Conservation (phyloP, 1,139 yeast genomes). For the Diutina scorzettiae region DNA sequence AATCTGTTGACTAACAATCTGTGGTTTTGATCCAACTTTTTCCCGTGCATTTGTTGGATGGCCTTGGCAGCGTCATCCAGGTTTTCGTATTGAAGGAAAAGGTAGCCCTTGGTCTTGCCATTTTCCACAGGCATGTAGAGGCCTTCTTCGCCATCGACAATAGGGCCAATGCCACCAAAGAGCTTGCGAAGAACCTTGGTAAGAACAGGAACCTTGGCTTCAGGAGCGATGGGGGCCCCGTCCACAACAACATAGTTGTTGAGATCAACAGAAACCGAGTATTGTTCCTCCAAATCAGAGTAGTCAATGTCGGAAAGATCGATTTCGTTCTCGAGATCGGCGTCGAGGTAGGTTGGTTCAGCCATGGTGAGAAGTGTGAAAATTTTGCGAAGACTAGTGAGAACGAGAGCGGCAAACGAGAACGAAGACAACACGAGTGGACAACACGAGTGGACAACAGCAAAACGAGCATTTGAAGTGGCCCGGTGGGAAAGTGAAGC, state of each 20-base stretch:
- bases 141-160: slow-evolving; percentile 54
- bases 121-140: slow-evolving; percentile 73
- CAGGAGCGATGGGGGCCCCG: slow-evolving; percentile 95
- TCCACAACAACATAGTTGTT: slow-evolving; percentile 82
- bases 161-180: slow-evolving; percentile 58
- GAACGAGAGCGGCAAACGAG: too few species aligned
- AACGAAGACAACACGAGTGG: too few species aligned
- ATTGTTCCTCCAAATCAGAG: slow-evolving; percentile 76
- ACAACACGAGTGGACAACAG: too few species aligned
- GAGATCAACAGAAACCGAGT: slow-evolving; percentile 44
- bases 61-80: slow-evolving; percentile 66
- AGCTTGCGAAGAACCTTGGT: slow-evolving; percentile 78
- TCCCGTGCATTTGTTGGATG: slow-evolving; percentile 69
- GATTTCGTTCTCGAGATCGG: slow-evolving; percentile 28
- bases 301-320: slow-evolving; percentile 60
- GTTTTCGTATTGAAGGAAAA: slow-evolving; percentile 72
- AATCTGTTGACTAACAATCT: slow-evolving; percentile 75
- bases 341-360: slow-evolving; percentile 6
- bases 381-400: too few species aligned
- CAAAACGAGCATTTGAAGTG: too few species aligned
- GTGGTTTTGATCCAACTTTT: slow-evolving; percentile 89
- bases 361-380: slow-evolving; percentile 2
- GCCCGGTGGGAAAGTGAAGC: too few species aligned
- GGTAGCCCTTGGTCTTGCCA: slow-evolving; percentile 77
- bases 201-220: slow-evolving; percentile 71